phyloP scores from a whole-genome alignment of 208 protist species.

The Wallacemonas sp. region DNA sequence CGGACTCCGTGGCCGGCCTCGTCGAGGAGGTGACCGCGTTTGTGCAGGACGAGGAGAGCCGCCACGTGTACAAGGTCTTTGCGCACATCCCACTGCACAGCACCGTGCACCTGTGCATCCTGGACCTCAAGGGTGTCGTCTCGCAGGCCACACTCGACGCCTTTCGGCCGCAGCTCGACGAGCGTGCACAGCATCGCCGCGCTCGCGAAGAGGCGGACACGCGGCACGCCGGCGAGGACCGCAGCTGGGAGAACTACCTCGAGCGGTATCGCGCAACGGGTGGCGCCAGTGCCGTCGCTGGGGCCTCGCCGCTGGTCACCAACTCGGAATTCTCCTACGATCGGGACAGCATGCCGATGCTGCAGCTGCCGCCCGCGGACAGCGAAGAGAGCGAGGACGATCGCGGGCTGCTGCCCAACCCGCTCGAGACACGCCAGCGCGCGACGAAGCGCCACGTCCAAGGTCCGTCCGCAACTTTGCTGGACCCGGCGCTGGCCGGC shows the following conservation, averaged over 20 bases:
- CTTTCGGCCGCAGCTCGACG: constrained; percentile 47
- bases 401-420: constrained; percentile 60
- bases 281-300: too few relatives aligned
- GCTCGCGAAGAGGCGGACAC: constrained; percentile 21
- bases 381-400: constrained; percentile 37
- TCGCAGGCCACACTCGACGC: constrained; percentile 52
- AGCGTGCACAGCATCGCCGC: constrained; percentile 43
- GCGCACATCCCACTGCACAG: constrained; percentile 79
- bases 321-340: constrained; percentile 52
- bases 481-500: neutral
- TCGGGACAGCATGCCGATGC: constrained; percentile 50
- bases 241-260: constrained; percentile 74
- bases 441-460: constrained; percentile 54
- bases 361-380: constrained; percentile 54
- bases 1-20: constrained; percentile 41
- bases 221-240: constrained; percentile 32
- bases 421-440: constrained; percentile 72
- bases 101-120: constrained; percentile 72
- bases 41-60: constrained; percentile 66
- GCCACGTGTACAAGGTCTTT: constrained; percentile 78
- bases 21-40: constrained; percentile 73
- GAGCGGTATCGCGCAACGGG: constrained; percentile 36
- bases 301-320: constrained; percentile 5
- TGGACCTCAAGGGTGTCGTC: constrained; percentile 66
- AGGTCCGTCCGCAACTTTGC: neutral